These are phyloP conservation scores for Dothistroma septosporum DNA, from an alignment of 2,329 filamentous ascomycete genomes.

Conservation along the genomic window DNA sequence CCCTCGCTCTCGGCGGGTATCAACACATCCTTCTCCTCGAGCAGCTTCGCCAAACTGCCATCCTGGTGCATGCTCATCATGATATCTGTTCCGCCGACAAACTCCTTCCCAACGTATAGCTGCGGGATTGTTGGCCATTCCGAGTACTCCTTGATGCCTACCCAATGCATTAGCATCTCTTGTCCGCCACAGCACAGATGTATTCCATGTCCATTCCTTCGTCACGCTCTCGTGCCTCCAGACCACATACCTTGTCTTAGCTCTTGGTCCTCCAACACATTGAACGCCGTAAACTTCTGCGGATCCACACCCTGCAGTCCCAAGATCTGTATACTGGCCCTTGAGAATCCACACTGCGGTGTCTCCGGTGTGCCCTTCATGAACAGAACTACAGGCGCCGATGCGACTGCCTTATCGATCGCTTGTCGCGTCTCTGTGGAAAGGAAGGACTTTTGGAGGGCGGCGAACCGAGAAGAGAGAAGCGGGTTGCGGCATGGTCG, in stretches of 20 bases:
- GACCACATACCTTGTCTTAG: conserved; percentile 65
- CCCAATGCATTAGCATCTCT: neutral
- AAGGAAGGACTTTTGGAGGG: conserved; percentile 60
- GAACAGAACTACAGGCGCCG: conserved; percentile 91
- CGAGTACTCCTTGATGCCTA: conserved; percentile 97
- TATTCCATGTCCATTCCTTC: neutral
- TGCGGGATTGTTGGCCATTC: conserved; percentile 99
- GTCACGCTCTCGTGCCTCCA: neutral
- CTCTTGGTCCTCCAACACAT: conserved; percentile 88
- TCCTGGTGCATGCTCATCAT: conserved; percentile 96
- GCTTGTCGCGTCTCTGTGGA: conserved; percentile 75
- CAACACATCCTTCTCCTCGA: conserved; percentile 89
- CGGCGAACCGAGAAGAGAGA: conserved; percentile 43
- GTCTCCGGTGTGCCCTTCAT: conserved; percentile 99
- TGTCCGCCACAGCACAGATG: neutral
- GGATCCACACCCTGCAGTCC: conserved; percentile 94
- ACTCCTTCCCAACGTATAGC: conserved; percentile 91
- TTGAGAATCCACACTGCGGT: conserved; percentile 94
- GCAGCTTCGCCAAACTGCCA: conserved; percentile 82
- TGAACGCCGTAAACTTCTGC: conserved; percentile 94
- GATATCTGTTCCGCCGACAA: conserved; percentile 96
- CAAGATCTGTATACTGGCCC: conserved; percentile 90
- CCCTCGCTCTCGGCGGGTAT: conserved; percentile 52
- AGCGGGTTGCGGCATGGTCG: conserved; percentile 40
- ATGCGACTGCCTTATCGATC: conserved; percentile 84